Conservation (phyloP, 306 rosid genomes). For the Corylus americana region DNA sequence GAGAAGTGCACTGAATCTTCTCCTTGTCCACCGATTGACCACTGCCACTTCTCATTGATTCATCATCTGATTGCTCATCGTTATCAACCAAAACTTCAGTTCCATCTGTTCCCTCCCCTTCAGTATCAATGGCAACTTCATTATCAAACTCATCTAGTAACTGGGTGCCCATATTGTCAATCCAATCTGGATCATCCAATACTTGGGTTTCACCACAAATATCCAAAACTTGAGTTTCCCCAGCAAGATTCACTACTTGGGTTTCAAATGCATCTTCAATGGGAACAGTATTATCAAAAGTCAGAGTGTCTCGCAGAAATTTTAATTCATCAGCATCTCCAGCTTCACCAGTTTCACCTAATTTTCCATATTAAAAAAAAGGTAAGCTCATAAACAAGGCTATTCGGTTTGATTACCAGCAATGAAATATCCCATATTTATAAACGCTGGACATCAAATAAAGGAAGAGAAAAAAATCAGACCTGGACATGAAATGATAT, state of each 20-base stretch:
- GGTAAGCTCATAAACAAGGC: background rate
- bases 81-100: conserved; percentile 52
- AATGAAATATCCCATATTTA: background rate
- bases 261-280: conserved; percentile 44
- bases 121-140: conserved; percentile 27
- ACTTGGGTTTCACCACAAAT: conserved; percentile 42
- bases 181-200: conserved; percentile 43
- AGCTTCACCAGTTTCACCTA: conserved; percentile 35
- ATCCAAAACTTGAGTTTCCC: conserved; percentile 57
- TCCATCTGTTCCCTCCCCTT: conserved; percentile 41
- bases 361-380: background rate
- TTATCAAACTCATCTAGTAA: conserved; percentile 41
- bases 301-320: conserved; percentile 37
- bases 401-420: background rate
- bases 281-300: conserved; percentile 28
- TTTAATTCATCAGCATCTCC: conserved; percentile 29
- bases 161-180: conserved; percentile 40
- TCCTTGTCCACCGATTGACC: conserved; percentile 24
- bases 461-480: background rate
- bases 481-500: background rate
- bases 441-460: background rate
- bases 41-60: conserved; percentile 14
- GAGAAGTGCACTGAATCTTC: conserved; percentile 17
- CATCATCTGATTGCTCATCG: conserved; percentile 34
- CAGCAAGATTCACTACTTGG: conserved; percentile 42